Evolutionary conservation across 176 grass and related monocot species (phyloP), one percentile per base, ranked within the genome.

Genomic region (Typha latifolia): DNA sequence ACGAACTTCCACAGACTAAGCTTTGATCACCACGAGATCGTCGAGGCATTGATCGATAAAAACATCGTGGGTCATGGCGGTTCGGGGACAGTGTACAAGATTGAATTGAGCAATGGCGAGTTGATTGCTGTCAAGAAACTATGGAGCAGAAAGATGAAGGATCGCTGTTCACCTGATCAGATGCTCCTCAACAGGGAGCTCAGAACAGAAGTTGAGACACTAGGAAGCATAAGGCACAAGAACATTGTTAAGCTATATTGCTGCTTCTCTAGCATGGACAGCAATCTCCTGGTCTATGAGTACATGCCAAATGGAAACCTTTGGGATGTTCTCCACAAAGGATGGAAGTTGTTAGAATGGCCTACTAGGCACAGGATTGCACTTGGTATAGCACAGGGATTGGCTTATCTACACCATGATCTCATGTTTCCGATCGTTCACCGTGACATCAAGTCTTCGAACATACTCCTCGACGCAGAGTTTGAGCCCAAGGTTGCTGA

Each of bases 161-260:
- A 76, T 14, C 49, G 32, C 0, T 19, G 18, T 6, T 19, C 32
- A 12, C 27, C 51, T 2, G 49, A 47, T 21, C 24, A 76, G 13
- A 4, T 61, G 12, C 43, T 56, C 75, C 67, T 90, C 8, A 86
- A 92, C 63, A 62, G 86, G 0, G 86, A 99, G 71, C 83, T 99
- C 2, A 75, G 80, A 8, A 90, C 89, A 19, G 89, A 94, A 76
- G 89, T 99, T 13, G 95, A 99, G 90, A 99, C 86, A 69, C 70
- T 99, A n/a, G 95, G 86, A n/a, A 90, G 95, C 84, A 94, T 99
- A 55, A 72, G 89, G 48, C 95, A 99, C 77, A 99, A 99, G 89
- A 99, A 99, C 89, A 94, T 99, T 49, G 84, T 99, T 4, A 99
- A 99, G 82, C 85, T 99, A 47, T 93, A 93, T 78, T 93, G 94